Base-by-base conservation (phyloP, 192 early-diverging fungal genomes). In the Coemansia sp. region DNA sequence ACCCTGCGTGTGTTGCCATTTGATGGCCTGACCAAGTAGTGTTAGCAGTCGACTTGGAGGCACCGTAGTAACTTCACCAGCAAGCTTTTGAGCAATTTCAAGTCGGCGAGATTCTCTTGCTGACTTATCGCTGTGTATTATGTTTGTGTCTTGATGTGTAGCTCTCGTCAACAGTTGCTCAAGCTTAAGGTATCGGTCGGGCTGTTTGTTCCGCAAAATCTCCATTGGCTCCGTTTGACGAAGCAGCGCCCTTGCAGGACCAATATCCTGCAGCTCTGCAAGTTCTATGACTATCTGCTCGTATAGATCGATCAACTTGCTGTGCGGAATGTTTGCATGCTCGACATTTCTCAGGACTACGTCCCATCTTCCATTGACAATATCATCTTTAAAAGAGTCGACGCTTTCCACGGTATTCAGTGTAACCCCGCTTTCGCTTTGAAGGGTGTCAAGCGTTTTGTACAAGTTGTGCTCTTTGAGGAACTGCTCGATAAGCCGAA, bases 141-240 rank as follows among this genome's bases (percentile, higher is more conserved):
- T 81, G 40, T n/a, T 30, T 13, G 79, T 68, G 1, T 83, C 77
- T 63, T 92, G 92, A 9, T 85, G 84, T 56, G 82, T 58, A 15
- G 61, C 68, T 12, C 61, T 52, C 0, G 91, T 87, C 19, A 96
- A 60, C 13, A 95, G 65, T 48, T 86, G 80, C 67, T 96, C 96
- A 12, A 98, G 66, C 19, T 85, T 82, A 22, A 92, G 67, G 61
- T 94, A 95, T 33, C 92, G 82, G 13, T 96, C 93, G 1, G 89
- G 86, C 40, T 88, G 80, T 12, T 80, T 66, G 9, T 87, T 83
- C 23, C 87, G 85, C 44, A 97, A 64, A 23, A 89, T 45, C 55
- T 95, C 86, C 89, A 95, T 93, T 2, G 94, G 89, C 39, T 94
- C 93, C 0, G 94, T 97, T 57, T 96, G 90, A 38, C 91, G 73